These are phyloP conservation scores for Cyclotella sp. DNA, from an alignment of 108 stramenopile species.

Conservation along the genomic window DNA sequence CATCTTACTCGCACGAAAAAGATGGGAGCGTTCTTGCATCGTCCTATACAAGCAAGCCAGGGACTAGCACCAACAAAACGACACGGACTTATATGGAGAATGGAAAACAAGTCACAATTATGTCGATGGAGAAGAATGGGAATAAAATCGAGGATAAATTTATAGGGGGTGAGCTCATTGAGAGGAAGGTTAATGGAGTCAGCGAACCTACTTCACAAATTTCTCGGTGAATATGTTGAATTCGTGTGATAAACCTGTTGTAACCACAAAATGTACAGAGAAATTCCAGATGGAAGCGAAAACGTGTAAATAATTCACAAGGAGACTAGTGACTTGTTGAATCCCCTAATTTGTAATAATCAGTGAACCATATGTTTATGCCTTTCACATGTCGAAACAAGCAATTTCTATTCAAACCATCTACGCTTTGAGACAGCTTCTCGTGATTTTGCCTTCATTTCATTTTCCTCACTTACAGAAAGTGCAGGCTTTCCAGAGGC, in stretches of 20 bases:
- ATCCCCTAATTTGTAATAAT: no score
- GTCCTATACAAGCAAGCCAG: constrained; percentile 31
- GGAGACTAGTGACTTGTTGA: no score
- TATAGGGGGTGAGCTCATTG: constrained; percentile 50
- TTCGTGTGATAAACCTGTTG: background rate
- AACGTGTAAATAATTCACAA: no score
- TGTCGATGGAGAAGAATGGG: constrained; percentile 69
- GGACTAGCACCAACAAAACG: constrained; percentile 40
- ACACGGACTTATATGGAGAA: constrained; percentile 56
- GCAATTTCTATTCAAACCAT: constrained; percentile 64
- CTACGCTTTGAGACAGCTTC: constrained; percentile 43
- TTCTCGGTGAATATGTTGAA: background rate
- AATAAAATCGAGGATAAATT: constrained; percentile 68
- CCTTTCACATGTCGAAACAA: background rate
- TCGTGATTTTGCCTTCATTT: constrained; percentile 14
- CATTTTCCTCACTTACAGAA: constrained; percentile 12
- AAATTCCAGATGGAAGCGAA: background rate
- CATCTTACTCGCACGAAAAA: constrained; percentile 30
- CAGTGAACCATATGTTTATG: no score
- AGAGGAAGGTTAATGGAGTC: constrained; percentile 70
- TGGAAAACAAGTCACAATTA: constrained; percentile 57
- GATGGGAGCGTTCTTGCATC: constrained; percentile 51
- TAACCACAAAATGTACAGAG: background rate
- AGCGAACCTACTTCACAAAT: constrained; percentile 17
- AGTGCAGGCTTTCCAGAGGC: constrained; percentile 5